Evolutionary conservation across 2,329 filamentous ascomycete genomes (phyloP), one percentile per base, ranked within the genome.

Genomic region (Neofusicoccum laricinum): DNA sequence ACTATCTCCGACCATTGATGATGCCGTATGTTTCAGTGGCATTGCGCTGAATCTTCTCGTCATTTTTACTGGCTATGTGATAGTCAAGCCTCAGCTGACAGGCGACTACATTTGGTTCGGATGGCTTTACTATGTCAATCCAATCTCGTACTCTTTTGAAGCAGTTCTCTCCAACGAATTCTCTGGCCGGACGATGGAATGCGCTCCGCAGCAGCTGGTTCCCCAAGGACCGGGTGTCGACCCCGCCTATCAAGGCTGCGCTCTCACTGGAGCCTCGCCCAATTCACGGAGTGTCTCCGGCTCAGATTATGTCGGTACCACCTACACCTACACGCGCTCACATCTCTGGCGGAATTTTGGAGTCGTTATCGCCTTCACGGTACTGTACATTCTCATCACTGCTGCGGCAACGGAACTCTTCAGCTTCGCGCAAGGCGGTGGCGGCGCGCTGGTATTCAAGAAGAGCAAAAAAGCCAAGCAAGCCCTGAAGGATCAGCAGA

Each of bases 321-420:
- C 81, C 7, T 90, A 85, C 73, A 78, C 82, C 49, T 89, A 88
- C 69, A 81, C 81, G 0, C 78, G 86, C 17, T 77, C 76, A 30
- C 81, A 90, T 69, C 75, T 89, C 0, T 90, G 88, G 81, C 86
- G 91, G 3, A 93, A 94, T 73, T 92, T 91, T 70, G 91, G 89
- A 36, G 88, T 93, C 3, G 77, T 95, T 1, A 87, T 93, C 68
- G 91, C 89, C 0, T 95, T 92, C 68, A 85, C 87, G 1, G 81
- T 91, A 0, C 82, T 92, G 4, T 96, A 94, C 71, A 85, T 96
- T 12, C 68, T 88, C 11, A 76, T 94, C 34, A 94, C 91, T 0
- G 84, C 90, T 4, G 68, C 90, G 21, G 90, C 88, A 0, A 88
- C 89, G 15, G 91, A 96, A 70, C 69, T 85, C 0, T 82, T 93